These are phyloP conservation scores for Plasmodium gonderi DNA, from an alignment of 169 alveolate species.

Conservation along the genomic window DNA sequence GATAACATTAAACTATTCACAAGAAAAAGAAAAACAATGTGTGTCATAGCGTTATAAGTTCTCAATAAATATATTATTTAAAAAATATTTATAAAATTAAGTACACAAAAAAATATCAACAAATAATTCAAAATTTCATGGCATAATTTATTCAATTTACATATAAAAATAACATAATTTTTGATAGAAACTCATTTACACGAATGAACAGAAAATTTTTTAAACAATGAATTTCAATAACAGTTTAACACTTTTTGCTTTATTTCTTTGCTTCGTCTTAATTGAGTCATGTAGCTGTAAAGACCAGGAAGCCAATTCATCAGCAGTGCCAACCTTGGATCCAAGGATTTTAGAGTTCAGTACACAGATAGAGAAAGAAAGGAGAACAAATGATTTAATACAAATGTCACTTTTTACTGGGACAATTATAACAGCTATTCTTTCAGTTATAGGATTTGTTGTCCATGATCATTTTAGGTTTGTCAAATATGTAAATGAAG, in stretches of 20 bases:
- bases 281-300: neutral
- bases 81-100: neutral
- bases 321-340: neutral
- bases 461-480: conserved; percentile 1
- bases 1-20: neutral
- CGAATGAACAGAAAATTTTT: neutral
- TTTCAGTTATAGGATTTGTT: conserved; percentile 1
- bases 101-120: too few species aligned
- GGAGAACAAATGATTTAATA: conserved; percentile 1
- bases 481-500: neutral
- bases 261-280: neutral
- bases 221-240: neutral
- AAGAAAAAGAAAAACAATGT: neutral
- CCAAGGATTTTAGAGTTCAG: conserved; percentile 23
- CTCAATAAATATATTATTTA: neutral
- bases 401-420: neutral
- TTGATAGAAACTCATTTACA: neutral
- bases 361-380: neutral
- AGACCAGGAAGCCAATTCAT: neutral
- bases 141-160: neutral
- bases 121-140: neutral
- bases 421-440: neutral
- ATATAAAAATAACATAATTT: neutral
- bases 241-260: neutral
- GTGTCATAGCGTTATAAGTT: neutral